Evolutionary conservation across 2,329 filamentous ascomycete genomes (phyloP), one percentile per base, ranked within the genome.

Genomic region (Fusarium tanahbumbuense): DNA sequence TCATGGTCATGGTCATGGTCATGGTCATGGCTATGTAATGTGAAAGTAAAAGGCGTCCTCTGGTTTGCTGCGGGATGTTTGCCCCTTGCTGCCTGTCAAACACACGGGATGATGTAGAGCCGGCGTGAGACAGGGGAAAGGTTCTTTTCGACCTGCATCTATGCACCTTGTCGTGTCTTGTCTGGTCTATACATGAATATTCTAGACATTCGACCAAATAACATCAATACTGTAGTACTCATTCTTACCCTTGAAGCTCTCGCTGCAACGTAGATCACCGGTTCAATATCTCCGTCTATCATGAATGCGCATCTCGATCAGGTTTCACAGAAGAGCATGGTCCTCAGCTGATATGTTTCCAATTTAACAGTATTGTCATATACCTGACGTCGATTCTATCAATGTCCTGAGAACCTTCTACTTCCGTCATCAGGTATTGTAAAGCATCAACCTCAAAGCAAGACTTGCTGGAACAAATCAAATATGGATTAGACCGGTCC

Each of bases 71-170:
- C 42, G 48, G 44, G 34, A 54, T 37, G 52, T 49, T 60, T 68
- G 57, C 52, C 57, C 67, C 64, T 71, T 65, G 52, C 52, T 61
- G 47, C 64, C 64, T 71, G 59, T 71, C 68, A 71, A 71, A 58
- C 40, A 53, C 37, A 61, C 55, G 59, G 50, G 60, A 68, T 65
- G 64, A 71, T 71, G 65, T 65, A 64, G 46, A 68, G 18, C 50
- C 59, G 49, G 65, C 61, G 64, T 71, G 60, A 65, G 60, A 68
- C 68, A 70, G 64, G 68, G 64, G 55, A 34, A 20, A 49, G 41
- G 37, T 47, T 25, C 28, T 34, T 44, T 22, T 42, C 25, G 18
- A 34, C 42, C 46, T 61, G 59, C 49, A 68, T 47, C 28, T 42
- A 23, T 53, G 53, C 56, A 64, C 49, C 7, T 53, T 53, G 48